Evolutionary conservation across 2,329 filamentous ascomycete species (phyloP).

Genomic region (Xylariaceae sp.): DNA sequence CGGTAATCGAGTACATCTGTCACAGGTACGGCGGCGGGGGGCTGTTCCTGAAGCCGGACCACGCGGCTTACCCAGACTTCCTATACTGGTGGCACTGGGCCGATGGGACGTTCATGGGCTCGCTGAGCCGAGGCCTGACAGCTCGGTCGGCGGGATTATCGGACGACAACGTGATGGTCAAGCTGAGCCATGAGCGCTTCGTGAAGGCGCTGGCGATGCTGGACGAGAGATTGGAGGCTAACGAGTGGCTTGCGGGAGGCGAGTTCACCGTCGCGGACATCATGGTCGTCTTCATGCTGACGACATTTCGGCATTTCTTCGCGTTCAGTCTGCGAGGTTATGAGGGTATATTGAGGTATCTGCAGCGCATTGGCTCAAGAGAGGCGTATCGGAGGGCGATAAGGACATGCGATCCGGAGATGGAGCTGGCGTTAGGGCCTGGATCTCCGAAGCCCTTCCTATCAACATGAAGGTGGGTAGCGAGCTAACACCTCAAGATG

Average conservation of each 20-base stretch:
- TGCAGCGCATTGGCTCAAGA: constrained; percentile 38
- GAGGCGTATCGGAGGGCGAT: constrained; percentile 44
- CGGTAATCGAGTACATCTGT: background rate
- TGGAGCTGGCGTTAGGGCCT: background rate
- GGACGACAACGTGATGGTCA: constrained; percentile 20
- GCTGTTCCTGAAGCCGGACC: background rate
- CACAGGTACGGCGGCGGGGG: background rate
- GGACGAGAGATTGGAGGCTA: constrained; percentile 43
- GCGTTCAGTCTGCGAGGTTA: constrained; percentile 38
- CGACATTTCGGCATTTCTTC: constrained; percentile 54
- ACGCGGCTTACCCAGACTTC: background rate
- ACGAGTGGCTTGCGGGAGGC: constrained; percentile 54
- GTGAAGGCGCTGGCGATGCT: constrained; percentile 35
- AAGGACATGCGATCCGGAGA: constrained; percentile 43
- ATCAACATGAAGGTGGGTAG: no score
- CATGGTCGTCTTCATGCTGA: constrained; percentile 58
- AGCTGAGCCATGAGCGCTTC: constrained; percentile 30
- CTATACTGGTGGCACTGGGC: constrained; percentile 36
- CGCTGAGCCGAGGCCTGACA: constrained; percentile 34
- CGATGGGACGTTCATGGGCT: constrained; percentile 40
- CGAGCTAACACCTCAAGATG: no score
- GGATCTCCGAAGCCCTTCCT: background rate
- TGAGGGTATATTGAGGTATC: constrained; percentile 39
- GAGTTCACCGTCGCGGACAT: constrained; percentile 63
- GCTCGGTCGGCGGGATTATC: constrained; percentile 20